Conservation (phyloP, 2,329 filamentous ascomycete species). For the Pseudonectria buxi region DNA sequence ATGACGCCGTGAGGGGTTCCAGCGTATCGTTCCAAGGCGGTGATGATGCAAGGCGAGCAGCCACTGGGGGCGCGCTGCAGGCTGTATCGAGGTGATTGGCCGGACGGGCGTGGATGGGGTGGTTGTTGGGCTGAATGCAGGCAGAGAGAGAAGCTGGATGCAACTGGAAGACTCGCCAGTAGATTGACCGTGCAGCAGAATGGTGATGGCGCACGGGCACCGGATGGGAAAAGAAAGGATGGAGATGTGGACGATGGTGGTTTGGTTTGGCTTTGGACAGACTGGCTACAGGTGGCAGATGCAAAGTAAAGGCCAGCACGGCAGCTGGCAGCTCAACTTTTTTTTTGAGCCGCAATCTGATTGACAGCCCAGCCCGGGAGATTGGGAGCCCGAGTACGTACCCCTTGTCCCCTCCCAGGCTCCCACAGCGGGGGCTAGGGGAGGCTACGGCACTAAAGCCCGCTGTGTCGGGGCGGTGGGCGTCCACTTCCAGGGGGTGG, state of each 20-base stretch:
- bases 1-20: not conserved
- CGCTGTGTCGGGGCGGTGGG: too few species aligned
- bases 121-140: conserved; percentile 1
- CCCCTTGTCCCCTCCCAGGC: not conserved
- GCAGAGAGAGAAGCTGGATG: conserved; percentile 2
- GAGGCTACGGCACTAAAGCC: too few species aligned
- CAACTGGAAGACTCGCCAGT: not conserved
- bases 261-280: too few species aligned
- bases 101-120: not conserved
- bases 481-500: too few species aligned
- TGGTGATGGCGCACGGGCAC: not conserved
- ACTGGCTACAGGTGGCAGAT: too few species aligned
- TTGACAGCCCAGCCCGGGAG: too few species aligned
- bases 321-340: too few species aligned
- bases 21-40: not conserved
- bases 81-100: conserved; percentile 5
- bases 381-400: not conserved
- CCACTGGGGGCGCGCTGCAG: conserved; percentile 6
- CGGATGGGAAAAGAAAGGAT: not conserved
- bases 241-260: too few species aligned
- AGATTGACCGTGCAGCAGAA: too few species aligned
- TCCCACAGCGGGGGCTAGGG: too few species aligned
- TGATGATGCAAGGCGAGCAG: conserved; percentile 6
- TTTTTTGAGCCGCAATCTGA: too few species aligned
- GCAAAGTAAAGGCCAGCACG: too few species aligned